Evolutionary conservation across 208 protist genomes (phyloP), one percentile per base, ranked within the genome.

Genomic region (Trypanosoma theileri): DNA sequence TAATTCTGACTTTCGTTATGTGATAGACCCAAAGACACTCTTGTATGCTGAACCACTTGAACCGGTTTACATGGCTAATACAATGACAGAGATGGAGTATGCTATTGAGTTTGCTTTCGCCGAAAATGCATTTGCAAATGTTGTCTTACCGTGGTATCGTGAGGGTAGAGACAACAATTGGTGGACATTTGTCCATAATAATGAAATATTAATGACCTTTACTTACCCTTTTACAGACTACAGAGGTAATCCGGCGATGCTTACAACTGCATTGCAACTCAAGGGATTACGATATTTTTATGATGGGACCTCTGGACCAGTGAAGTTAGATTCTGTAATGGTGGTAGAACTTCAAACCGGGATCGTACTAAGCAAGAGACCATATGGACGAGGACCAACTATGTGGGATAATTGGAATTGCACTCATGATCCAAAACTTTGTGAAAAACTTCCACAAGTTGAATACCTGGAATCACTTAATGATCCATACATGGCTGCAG

Each of bases 191-290:
- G 58, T 22, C 11, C 19, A 9, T 10, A 46, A 48, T 14, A 70
- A 81, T 58, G 28, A 76, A 14, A 81, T 61, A 59, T 69, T 81
- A 60, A 53, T 90, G 40, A 87, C 84, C 9, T 90, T 85, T 68
- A 73, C 78, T 16, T 73, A 71, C 41, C 81, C 84, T n/a, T 90
- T 90, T 64, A 52, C 82, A 13, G 84, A 90, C 56, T 76, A 74
- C 63, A 13, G 42, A 6, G 76, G 76, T 8, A 83, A 87, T 57
- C 58, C 78, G 4, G 81, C 68, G 24, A 59, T 70, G n/a, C 68
- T 89, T 42, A 79, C 67, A 26, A 80, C 59, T 9, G 84, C 75
- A 12, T 31, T 89, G 45, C 69, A 77, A 61, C 19, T 73, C 13
- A 31, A 57, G 16, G 59, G 58, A 26, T 57, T 85, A 42, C 53